These are phyloP conservation scores for Erodium chrysanthum DNA, from an alignment of 441 rosid species.

Conservation along the genomic window DNA sequence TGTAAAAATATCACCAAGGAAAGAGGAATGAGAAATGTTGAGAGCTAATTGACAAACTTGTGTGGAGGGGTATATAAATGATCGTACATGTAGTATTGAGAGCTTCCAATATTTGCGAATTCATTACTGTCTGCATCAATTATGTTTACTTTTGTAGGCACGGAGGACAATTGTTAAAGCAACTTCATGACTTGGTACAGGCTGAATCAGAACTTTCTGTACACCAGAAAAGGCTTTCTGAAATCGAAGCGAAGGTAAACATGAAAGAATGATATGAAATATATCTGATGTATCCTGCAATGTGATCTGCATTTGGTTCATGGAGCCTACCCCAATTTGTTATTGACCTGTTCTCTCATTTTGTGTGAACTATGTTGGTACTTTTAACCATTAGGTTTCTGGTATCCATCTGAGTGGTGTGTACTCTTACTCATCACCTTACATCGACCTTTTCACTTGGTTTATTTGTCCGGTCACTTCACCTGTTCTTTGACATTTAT, in stretches of 20 bases:
- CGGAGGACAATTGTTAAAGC: constrained; percentile 79
- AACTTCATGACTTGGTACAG: constrained; percentile 74
- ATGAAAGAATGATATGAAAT: not conserved
- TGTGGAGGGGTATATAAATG: not conserved
- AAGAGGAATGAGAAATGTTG: not conserved
- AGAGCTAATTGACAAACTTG: not conserved
- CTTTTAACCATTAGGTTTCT: not conserved
- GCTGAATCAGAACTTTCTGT: constrained; percentile 58
- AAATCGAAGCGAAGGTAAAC: constrained; percentile 68
- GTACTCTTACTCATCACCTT: not conserved
- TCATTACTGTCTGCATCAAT: not conserved
- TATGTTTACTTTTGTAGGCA: constrained; percentile 38
- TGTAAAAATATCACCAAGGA: not conserved
- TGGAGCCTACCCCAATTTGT: too few species aligned
- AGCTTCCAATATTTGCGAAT: not conserved
- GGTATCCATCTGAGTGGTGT: not conserved
- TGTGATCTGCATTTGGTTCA: too few species aligned
- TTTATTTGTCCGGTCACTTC: not conserved
- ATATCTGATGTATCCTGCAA: not conserved
- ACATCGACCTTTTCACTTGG: not conserved
- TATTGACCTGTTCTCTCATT: not conserved
- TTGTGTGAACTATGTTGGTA: too few species aligned
- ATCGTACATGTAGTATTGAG: not conserved
- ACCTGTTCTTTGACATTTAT: not conserved
- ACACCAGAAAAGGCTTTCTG: constrained; percentile 58